Percentiles rank a stretch among this genome's conserved stretches.
These are phyloP conservation scores for Daldinia sp. DNA, from an alignment of 2,329 filamentous ascomycete genomes.

Conservation along the genomic window DNA sequence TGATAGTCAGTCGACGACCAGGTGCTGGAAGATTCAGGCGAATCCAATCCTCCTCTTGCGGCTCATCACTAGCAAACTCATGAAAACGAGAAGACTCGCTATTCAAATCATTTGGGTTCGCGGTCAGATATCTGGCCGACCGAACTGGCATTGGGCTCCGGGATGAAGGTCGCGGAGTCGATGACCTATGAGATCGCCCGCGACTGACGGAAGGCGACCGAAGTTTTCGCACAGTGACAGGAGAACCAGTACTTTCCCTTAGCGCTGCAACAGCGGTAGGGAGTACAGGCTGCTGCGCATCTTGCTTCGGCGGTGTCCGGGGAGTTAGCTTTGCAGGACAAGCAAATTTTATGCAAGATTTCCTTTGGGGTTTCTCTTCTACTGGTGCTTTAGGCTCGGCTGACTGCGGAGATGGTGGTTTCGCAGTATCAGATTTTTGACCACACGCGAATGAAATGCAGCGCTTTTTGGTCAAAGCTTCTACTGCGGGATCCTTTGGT, in stretches of 20 bases:
- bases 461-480: constrained; percentile 77
- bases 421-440: constrained; percentile 63
- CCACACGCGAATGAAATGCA: constrained; percentile 94
- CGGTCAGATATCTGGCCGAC: constrained; percentile 59
- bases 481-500: constrained; percentile 64
- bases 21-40: constrained; percentile 70
- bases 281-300: constrained; percentile 28
- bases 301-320: constrained; percentile 50
- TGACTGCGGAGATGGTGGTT: constrained; percentile 51
- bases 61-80: constrained; percentile 86
- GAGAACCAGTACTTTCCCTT: constrained; percentile 37
- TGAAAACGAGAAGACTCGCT: constrained; percentile 76
- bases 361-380: constrained; percentile 56
- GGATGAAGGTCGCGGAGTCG: constrained; percentile 50
- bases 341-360: constrained; percentile 77
- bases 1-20: constrained; percentile 80
- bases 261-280: constrained; percentile 7
- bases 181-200: constrained; percentile 39
- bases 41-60: constrained; percentile 92
- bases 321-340: constrained; percentile 66
- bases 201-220: constrained; percentile 45
- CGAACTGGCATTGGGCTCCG: constrained; percentile 51
- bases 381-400: constrained; percentile 46
- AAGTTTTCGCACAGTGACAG: constrained; percentile 40
- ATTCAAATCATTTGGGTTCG: constrained; percentile 58